Base-by-base conservation (phyloP, 495 filamentous ascomycete species). In the Aspergillus leporis region DNA sequence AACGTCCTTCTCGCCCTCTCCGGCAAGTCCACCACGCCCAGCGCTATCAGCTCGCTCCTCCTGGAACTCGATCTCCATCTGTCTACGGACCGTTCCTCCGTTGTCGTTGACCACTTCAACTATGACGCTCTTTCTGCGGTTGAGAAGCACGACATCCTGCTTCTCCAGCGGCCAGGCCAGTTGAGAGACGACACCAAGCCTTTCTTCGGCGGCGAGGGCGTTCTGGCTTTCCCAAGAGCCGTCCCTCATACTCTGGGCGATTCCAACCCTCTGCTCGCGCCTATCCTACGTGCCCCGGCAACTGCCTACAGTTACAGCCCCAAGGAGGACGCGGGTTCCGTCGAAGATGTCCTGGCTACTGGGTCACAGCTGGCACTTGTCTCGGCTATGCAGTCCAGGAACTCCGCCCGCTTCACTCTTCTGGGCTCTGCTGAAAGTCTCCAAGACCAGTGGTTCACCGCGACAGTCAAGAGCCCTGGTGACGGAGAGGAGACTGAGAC, bases 241-340 rank as follows among this genome's bases (percentile, higher is more conserved):
- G 84, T 89, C 25, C 93, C 90, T 62, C 92, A 95, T 66, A 85
- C 83, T 48, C 82, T 98, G 47, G 92, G 94, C 38, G 83, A 86
- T 65, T 82, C 83, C 56, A 85, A 83, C 65, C 81, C 85, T 5
- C 84, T 97, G 1, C 75, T 97, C 40, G 81, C 87, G 31, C 91
- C 95, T 32, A 84, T 98, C 63, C 75, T 98, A 53, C 83, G 84
- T 61, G 93, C 91, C 61, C 87, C 90, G 30, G 74, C 77, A 61
- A 95, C 92, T 32, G 88, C 92, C 64, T 98, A 98, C 77, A 88
- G 83, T 67, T 97, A 96, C 80, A 96, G 95, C 74, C 89, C 92
- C 32, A 94, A 95, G 81, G 92, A 97, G 58, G 91, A 96, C 60
- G 69, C 77, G 32, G 85, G 87, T 46, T 71, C 76, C 14, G 77